A percentile compares a stretch with the other conserved stretches of the same genome.
phyloP scores from a whole-genome alignment of 2,329 filamentous ascomycete species.

The Cladophialophora psammophila region DNA sequence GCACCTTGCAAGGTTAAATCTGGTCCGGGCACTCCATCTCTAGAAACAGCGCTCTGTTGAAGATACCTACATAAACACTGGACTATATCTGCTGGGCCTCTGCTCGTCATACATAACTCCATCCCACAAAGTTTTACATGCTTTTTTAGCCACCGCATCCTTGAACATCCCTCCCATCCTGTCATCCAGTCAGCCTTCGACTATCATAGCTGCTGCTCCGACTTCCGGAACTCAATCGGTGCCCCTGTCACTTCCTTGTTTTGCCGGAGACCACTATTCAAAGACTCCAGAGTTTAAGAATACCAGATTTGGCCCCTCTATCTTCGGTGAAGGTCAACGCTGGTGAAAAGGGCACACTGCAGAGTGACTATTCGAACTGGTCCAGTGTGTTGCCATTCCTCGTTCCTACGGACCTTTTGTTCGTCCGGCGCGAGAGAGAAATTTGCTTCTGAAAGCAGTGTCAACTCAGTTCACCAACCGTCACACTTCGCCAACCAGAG shows the following conservation, averaged over 20 bases:
- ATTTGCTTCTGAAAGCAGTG: not conserved
- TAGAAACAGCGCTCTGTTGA: not conserved
- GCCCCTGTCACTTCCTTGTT: constrained; percentile 7
- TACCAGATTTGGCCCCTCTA: not conserved
- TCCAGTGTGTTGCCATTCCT: not conserved
- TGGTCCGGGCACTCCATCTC: not conserved
- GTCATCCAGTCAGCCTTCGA: constrained; percentile 8
- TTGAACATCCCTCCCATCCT: not conserved
- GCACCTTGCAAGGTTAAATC: constrained; percentile 3
- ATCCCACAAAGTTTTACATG: constrained; percentile 20
- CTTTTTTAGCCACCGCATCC: constrained; percentile 8
- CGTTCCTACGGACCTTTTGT: no score
- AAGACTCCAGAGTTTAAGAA: not conserved
- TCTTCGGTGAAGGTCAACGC: not conserved
- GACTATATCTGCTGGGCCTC: constrained; percentile 4
- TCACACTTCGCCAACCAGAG: not conserved
- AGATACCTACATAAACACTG: constrained; percentile 18
- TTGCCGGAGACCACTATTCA: not conserved
- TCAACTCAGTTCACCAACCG: not conserved
- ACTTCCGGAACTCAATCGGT: constrained; percentile 17
- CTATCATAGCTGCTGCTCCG: not conserved
- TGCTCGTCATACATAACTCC: constrained; percentile 12
- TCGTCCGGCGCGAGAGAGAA: not conserved
- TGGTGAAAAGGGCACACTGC: not conserved
- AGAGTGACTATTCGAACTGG: not conserved